Evolutionary conservation across 1,284 basidiomycete species (phyloP).

Genomic region (Macrocystidia cucumis): DNA sequence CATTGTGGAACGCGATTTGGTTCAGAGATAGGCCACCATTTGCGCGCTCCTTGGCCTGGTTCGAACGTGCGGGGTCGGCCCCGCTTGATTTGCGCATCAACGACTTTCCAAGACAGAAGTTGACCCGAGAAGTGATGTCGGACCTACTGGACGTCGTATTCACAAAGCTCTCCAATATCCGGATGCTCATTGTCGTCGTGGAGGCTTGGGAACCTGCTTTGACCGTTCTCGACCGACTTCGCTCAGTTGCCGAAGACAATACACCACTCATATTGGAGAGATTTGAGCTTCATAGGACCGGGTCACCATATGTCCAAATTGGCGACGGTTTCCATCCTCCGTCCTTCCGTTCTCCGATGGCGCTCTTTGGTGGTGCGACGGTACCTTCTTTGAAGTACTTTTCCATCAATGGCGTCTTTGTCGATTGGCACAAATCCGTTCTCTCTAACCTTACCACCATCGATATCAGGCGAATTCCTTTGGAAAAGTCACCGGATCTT

Average conservation of each 20-base stretch:
- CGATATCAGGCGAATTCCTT: conserved; percentile 51
- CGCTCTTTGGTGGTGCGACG: conserved; percentile 38
- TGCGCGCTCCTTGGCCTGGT: conserved; percentile 41
- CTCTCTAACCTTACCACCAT: conserved; percentile 46
- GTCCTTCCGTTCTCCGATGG: conserved; percentile 23
- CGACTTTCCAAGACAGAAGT: conserved; percentile 24
- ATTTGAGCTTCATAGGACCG: conserved; percentile 51
- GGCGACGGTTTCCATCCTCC: conserved; percentile 26
- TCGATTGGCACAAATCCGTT: conserved; percentile 43
- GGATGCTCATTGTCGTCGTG: conserved; percentile 46
- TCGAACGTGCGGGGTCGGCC: conserved; percentile 43
- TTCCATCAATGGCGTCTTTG: conserved; percentile 43
- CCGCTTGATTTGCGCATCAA: conserved; percentile 50
- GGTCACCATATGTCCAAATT: conserved; percentile 34
- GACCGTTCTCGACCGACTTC: conserved; percentile 38
- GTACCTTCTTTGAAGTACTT: conserved; percentile 36
- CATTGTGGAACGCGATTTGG: conserved; percentile 56
- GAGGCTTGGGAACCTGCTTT: conserved; percentile 43
- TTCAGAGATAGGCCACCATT: conserved; percentile 43
- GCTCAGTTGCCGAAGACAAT: conserved; percentile 22
- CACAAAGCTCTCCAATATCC: conserved; percentile 40
- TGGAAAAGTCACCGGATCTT: conserved; percentile 38
- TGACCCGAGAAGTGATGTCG: conserved; percentile 35
- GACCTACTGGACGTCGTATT: conserved; percentile 37
- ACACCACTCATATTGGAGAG: conserved; percentile 36